These are phyloP conservation scores for Tolypocladium guangdongense DNA, from an alignment of 2,329 filamentous ascomycete genomes.

Conservation along the genomic window DNA sequence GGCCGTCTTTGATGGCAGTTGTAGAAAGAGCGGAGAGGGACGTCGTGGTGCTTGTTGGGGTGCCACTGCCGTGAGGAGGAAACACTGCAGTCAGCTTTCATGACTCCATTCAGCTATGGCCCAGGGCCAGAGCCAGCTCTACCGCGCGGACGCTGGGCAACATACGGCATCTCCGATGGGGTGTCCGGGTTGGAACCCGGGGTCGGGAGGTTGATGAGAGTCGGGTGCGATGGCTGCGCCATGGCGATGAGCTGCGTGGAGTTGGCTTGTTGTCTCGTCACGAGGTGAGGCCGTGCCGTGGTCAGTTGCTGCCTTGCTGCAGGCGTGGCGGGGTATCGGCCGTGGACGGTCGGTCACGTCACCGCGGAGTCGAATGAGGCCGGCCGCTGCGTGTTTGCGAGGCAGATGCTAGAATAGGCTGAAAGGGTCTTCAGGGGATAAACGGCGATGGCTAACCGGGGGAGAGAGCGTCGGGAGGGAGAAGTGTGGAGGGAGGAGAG, in stretches of 20 bases:
- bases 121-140: not conserved
- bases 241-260: constrained; percentile 11
- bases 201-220: constrained; percentile 74
- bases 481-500: not conserved
- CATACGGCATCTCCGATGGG: constrained; percentile 82
- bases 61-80: constrained; percentile 40
- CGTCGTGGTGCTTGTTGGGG: constrained; percentile 84
- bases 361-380: not conserved
- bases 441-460: not conserved
- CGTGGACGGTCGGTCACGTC: not conserved
- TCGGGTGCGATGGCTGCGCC: constrained; percentile 41
- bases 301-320: not conserved
- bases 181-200: constrained; percentile 75
- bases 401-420: not conserved
- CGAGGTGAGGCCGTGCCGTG: not conserved
- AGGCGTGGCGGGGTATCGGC: not conserved
- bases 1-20: constrained; percentile 91
- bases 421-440: not conserved
- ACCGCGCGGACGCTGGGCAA: constrained; percentile 7
- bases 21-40: constrained; percentile 87
- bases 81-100: not conserved
- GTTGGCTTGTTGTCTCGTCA: not conserved
- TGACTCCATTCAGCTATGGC: not conserved
- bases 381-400: not conserved
- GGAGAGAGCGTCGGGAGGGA: not conserved